A percentile compares a stretch with the other conserved stretches of the same genome.
Conservation (phyloP, 305 asterid species). For the Ilex paraguariensis region DNA sequence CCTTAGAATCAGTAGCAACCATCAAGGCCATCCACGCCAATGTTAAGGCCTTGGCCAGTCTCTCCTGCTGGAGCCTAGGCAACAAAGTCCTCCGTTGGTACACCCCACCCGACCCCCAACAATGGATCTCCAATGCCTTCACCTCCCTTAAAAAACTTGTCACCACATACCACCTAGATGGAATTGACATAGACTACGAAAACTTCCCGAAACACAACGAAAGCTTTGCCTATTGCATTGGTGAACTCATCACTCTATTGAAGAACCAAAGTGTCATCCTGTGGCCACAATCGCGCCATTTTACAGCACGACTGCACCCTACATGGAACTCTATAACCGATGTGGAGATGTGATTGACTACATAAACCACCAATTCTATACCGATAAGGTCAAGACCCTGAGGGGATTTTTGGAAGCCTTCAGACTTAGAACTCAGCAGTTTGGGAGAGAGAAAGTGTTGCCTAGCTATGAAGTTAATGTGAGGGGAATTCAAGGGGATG, state of each 20-base stretch:
- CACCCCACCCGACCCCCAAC: conserved; percentile 30
- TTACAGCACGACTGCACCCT: conserved; percentile 38
- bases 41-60: conserved; percentile 65
- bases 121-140: conserved; percentile 59
- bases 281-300: conserved; percentile 64
- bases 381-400: conserved; percentile 45
- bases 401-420: conserved; percentile 35
- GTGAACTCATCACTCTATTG: conserved; percentile 43
- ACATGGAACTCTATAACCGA: conserved; percentile 27
- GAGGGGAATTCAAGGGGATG: conserved; percentile 71
- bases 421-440: conserved; percentile 30
- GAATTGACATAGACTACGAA: conserved; percentile 67
- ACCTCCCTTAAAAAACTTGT: conserved; percentile 43
- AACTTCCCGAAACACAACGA: conserved; percentile 32
- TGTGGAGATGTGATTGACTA: conserved; percentile 45
- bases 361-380: conserved; percentile 62
- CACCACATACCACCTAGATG: conserved; percentile 46
- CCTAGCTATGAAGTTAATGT: conserved; percentile 69
- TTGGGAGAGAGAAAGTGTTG: conserved; percentile 37
- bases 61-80: conserved; percentile 65
- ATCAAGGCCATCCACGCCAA: conserved; percentile 44
- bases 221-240: conserved; percentile 56
- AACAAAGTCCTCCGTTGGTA: conserved; percentile 46
- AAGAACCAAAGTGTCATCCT: conserved; percentile 53
- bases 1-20: conserved; percentile 39